Base-by-base conservation (phyloP, 441 rosid species). In the Eutrema salsugineum region DNA sequence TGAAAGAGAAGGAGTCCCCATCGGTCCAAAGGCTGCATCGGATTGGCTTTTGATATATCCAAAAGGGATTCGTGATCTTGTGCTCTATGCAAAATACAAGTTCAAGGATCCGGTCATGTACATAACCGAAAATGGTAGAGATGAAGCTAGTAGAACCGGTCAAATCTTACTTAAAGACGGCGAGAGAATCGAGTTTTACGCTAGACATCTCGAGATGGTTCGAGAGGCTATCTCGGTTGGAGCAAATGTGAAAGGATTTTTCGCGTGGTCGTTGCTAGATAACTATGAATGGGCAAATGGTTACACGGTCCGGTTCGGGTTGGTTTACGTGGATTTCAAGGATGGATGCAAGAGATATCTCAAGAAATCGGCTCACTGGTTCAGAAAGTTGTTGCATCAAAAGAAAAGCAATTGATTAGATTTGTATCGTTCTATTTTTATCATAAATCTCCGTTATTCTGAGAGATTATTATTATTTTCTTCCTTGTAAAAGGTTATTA, bases 201-300 rank as follows among this genome's bases (percentile, higher is more conserved):
- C 39, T 17, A 46, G 24, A 11, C 80, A 77, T 59, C 77, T 77
- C 7, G 51, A 19, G 54, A 71, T 71, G 70, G 69, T 77, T 36
- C 51, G 48, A 6, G 74, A 58, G 6, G 73, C 80, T 17, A 72
- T 71, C 40, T 2, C 75, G 63, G 63, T 63, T 11, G 81, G 81
- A 16, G 81, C 72, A 12, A 58, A 78, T 49, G 78, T 78, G 49
- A 73, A 64, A 39, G 81, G 78, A 0, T 78, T 59, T 19, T 78
- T 78, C 43, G 75, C 76, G 5, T 78, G 78, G 81, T 73, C 81
- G 33, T 42, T 78, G 44, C n/a, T 73, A 10, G 78, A 78, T 58
- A 63, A 78, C 61, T 73, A 73, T 14, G 81, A 68, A 42, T 78
- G 81, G 81, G 7, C 38, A 57, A 43, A 15, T 27, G 81, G 81